Evolutionary conservation across 768 basidiomycete species (phyloP), one percentile per base, ranked within the genome.

Genomic region (Naganishia antarctica): DNA sequence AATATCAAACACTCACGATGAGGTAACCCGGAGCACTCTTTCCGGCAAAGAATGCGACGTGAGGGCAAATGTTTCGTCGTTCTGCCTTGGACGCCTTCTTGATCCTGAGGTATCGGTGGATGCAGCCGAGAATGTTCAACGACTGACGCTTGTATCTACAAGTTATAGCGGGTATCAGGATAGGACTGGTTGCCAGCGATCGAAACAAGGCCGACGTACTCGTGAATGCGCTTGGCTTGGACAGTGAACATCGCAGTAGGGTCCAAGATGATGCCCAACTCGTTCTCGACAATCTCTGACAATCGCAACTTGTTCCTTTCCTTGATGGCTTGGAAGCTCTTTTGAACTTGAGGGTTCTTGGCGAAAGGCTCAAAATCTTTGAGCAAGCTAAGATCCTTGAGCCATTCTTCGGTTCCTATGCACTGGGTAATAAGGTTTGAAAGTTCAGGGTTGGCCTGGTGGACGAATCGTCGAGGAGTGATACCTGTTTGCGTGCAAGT

Each of bases 1-100:
- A 91, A 74, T 93, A 71, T 9, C 62, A 16, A 43, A 26, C 64
- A 86, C 73, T 74, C 34, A 44, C 32, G 29, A 53, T 64, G 63
- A 51, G 47, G 88, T 87, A 91, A 64, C 86, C 93, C 41, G 94
- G 94, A 0, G 94, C 94, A 60, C 94, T 92, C 77, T 97, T 97
- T 18, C 96, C 94, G 32, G 91, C 94, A 68, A 99, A 98, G 82
- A 99, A 89, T n/a, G 91, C 87, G 21, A 91, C 91, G 59, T 71
- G 79, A 45, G 85, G 88, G 69, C 84, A 85, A 68, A 87, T 83
- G 75, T 88, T 89, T 81, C 88, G 87, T 72, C 88, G 84, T 75
- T 96, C 86, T 29, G 78, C 86, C 0, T 88, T 83, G 1, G 82
- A 81, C 85, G 94, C 85, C 32, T 77, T 81, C 80, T 97, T 97